phyloP scores from a whole-genome alignment of 2,329 filamentous ascomycete genomes.

The Keithomyces neogunnii region DNA sequence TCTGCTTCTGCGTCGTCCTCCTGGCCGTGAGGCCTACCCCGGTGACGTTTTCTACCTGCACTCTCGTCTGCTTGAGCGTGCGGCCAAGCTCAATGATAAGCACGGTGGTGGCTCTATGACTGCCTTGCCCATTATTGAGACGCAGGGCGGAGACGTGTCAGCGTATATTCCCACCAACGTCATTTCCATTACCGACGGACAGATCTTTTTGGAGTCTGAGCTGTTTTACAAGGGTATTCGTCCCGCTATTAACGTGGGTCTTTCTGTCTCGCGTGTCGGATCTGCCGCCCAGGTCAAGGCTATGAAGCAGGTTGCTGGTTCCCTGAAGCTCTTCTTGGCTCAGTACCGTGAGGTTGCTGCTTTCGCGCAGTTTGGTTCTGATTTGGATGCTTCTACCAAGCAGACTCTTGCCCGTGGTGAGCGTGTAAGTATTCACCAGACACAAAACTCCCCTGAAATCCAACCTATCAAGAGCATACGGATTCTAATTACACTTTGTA shows the following conservation, averaged over 20 bases:
- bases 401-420: constrained; percentile 97
- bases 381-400: constrained; percentile 97
- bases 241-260: constrained; percentile 99
- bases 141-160: constrained; percentile 99
- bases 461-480: constrained; percentile 15
- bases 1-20: constrained; percentile 91
- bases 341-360: constrained; percentile 99
- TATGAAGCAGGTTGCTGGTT: constrained; percentile 99
- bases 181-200: constrained; percentile 99
- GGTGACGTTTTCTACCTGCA: constrained; percentile 99
- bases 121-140: constrained; percentile 96
- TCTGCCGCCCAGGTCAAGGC: constrained; percentile 99
- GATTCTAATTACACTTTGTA: constrained; percentile 12
- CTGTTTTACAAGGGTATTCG: constrained; percentile 99
- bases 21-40: constrained; percentile 98
- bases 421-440: constrained; percentile 55
- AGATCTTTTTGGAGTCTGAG: constrained; percentile 99
- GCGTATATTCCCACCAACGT: constrained; percentile 99
- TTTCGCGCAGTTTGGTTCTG: constrained; percentile 99
- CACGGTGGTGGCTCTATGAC: constrained; percentile 94
- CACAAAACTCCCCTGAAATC: neutral
- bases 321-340: constrained; percentile 99
- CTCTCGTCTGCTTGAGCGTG: constrained; percentile 98
- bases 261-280: constrained; percentile 99
- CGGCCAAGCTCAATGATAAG: constrained; percentile 97